These are phyloP conservation scores for Lomentospora prolificans DNA, from an alignment of 2,329 filamentous ascomycete genomes.

Conservation along the genomic window DNA sequence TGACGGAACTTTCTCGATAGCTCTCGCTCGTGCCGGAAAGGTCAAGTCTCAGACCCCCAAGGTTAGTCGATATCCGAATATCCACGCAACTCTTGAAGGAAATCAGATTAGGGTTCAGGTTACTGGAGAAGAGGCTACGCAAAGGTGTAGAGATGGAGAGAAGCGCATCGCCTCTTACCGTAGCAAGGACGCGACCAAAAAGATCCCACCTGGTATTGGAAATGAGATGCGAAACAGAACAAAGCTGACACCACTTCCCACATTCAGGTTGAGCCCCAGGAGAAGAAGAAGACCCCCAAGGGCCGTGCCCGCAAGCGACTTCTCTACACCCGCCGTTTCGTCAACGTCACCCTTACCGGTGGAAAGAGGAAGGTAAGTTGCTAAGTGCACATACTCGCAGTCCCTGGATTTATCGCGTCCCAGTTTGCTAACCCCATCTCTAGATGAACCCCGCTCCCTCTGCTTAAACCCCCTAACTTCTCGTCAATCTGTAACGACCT, in stretches of 20 bases:
- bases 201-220: too few species aligned
- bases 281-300: constrained; percentile 97
- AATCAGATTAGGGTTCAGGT: too few species aligned
- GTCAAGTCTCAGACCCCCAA: constrained; percentile 95
- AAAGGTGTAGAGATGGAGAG: too few species aligned
- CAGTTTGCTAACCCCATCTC: constrained; percentile 11
- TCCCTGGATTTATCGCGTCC: not conserved
- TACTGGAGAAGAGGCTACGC: too few species aligned
- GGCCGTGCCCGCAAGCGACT: constrained; percentile 96
- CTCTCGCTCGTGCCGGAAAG: constrained; percentile 80
- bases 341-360: constrained; percentile 94
- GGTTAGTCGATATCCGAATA: constrained; percentile 43
- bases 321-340: constrained; percentile 93
- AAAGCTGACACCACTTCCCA: not conserved
- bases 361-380: constrained; percentile 85
- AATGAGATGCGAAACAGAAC: not conserved
- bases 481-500: not conserved
- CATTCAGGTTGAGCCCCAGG: constrained; percentile 68
- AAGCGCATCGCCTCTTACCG: too few species aligned
- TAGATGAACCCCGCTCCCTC: constrained; percentile 34
- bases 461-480: constrained; percentile 19
- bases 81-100: constrained; percentile 9
- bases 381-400: not conserved
- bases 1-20: constrained; percentile 32
- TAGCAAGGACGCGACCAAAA: too few species aligned